A percentile compares a stretch with the other conserved stretches of the same genome.
Evolutionary conservation across 1,139 yeast genomes (phyloP).

Genomic region (Blastobotrys raffinosifermentans): DNA sequence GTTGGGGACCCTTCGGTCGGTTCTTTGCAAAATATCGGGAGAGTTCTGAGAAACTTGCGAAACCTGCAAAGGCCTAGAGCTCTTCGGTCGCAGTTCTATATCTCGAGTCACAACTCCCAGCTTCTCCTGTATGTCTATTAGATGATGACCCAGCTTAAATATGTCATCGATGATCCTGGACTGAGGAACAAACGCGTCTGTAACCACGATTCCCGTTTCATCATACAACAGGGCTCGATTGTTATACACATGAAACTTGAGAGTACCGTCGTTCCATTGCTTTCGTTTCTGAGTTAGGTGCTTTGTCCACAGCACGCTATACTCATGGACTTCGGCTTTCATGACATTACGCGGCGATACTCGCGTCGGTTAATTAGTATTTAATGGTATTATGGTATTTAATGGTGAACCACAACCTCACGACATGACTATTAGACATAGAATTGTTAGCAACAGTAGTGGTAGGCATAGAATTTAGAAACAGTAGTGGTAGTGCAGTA

Average conservation of each 20-base stretch:
- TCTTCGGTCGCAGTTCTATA: slow-evolving; percentile 6
- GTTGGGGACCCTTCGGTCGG: no score
- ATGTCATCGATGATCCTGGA: slow-evolving; percentile 12
- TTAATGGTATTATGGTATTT: no score
- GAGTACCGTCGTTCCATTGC: slow-evolving; percentile 50
- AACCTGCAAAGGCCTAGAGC: no score
- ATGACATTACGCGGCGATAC: no score
- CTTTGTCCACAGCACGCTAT: slow-evolving; percentile 40
- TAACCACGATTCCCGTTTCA: slow-evolving; percentile 36
- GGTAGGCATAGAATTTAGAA: no score
- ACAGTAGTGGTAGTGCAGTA: no score
- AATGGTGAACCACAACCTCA: no score
- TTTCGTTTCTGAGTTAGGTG: slow-evolving; percentile 47
- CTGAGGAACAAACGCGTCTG: slow-evolving; percentile 32
- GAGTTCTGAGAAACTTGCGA: no score
- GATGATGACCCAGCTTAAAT: slow-evolving; percentile 15
- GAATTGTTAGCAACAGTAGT: no score
- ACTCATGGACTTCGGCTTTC: slow-evolving; percentile 38
- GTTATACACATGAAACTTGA: slow-evolving; percentile 45
- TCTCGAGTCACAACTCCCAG: slow-evolving; percentile 4
- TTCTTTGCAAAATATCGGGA: no score
- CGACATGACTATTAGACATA: no score
- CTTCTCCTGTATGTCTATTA: slow-evolving; percentile 16
- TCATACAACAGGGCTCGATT: slow-evolving; percentile 42
- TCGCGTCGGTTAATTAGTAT: no score